Percentiles rank a stretch among this genome's conserved stretches.
Conservation (phyloP, 2,329 filamentous ascomycete genomes). For the Arthrinium phaeospermum region DNA sequence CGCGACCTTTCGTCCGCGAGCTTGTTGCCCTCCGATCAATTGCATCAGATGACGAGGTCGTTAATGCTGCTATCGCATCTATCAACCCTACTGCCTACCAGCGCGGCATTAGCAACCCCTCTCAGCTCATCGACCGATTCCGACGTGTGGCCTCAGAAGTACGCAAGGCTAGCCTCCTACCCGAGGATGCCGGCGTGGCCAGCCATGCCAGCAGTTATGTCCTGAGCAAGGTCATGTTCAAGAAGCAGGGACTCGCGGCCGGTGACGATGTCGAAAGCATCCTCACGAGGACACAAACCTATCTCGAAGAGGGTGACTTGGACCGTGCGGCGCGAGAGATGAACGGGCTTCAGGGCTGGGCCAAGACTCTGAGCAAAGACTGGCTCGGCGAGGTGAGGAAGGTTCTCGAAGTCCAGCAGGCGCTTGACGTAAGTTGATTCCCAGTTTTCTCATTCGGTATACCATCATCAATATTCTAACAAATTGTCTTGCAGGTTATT, state of each 20-base stretch:
- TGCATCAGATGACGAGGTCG: slow-evolving; percentile 80
- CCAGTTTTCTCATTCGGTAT: background rate
- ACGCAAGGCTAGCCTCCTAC: slow-evolving; percentile 89
- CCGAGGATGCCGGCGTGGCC: slow-evolving; percentile 91
- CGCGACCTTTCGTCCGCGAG: slow-evolving; percentile 88
- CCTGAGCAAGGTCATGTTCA: slow-evolving; percentile 94
- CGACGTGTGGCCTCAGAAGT: slow-evolving; percentile 90
- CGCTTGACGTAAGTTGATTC: slow-evolving; percentile 78
- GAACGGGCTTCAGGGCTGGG: slow-evolving; percentile 92
- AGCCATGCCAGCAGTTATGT: slow-evolving; percentile 90
- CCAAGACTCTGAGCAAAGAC: slow-evolving; percentile 90
- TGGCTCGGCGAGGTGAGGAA: slow-evolving; percentile 91
- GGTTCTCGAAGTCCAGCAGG: slow-evolving; percentile 94
- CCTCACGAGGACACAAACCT: slow-evolving; percentile 84
- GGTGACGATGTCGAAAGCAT: slow-evolving; percentile 95
- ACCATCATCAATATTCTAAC: slow-evolving; percentile 18
- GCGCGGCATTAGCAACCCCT: slow-evolving; percentile 80
- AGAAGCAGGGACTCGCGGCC: slow-evolving; percentile 83
- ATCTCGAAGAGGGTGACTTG: slow-evolving; percentile 90
- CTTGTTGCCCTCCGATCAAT: slow-evolving; percentile 95
- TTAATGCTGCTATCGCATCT: slow-evolving; percentile 92
- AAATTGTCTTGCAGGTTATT: slow-evolving; percentile 68
- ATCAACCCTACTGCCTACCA: slow-evolving; percentile 96
- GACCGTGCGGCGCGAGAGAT: slow-evolving; percentile 93
- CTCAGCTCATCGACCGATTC: slow-evolving; percentile 94